Base-by-base conservation (phyloP, 345 rosid genomes). In the Trapa incisa region DNA sequence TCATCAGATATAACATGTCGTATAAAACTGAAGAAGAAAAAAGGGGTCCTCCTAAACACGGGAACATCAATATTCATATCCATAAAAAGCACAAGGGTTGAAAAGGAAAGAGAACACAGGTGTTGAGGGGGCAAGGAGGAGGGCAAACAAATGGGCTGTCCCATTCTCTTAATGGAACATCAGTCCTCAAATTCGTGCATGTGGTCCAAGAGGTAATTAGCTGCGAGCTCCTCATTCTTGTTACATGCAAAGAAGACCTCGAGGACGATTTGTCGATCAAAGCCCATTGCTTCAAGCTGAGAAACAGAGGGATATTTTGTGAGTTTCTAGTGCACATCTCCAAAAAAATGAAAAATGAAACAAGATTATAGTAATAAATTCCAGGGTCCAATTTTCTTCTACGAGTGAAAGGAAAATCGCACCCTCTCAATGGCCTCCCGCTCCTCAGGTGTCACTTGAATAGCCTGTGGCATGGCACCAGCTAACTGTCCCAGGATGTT, bases 401-500 rank as follows among this genome's bases (percentile, higher is more conserved):
- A 41, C 43, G 43, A 41, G 43, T 8, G 48, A 22, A 29, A 56
- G 81, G 60, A 10, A 58, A 58, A 58, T 35, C 63, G 78, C 75
- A 89, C 99, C 65, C 99, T 85, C 83, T 82, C 95, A 69, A 91
- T 91, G 61, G 99, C 99, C 78, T 90, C 99, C 67, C 82, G 95
- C 73, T 94, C 97, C 77, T 88, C 99, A 17, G 97, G 92, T 7
- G 97, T 94, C 66, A 94, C 97, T 2, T 83, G 79, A 15, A 91
- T 78, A 37, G 96, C 75, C 79, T 91, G 96, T 17, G 99, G 97
- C 95, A 88, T 85, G 58, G 81, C 79, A 36, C 86, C 83, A 61
- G 84, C 91, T 68, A 94, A 82, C 74, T 86, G 85, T 39, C 88
- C 92, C 75, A 84, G 70, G 9, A 84, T 61, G 71, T 86, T 89